Conservation (phyloP, 805 yeast genomes). For the Myxozyma vanderwaltii region DNA sequence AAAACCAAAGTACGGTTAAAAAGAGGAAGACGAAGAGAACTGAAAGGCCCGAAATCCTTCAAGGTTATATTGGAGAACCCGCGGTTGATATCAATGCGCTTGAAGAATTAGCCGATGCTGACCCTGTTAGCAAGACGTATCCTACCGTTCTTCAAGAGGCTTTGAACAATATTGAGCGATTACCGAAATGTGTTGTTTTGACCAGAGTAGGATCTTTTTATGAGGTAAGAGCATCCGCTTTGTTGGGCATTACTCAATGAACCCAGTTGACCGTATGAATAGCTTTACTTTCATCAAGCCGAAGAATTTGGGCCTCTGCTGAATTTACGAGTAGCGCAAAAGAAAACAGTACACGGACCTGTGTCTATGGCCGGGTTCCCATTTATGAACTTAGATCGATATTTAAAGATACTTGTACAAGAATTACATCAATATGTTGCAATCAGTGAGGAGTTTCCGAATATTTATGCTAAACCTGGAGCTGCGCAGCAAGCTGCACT, state of each 20-base stretch:
- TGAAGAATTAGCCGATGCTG: neutral
- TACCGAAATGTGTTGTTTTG: constrained; percentile 59
- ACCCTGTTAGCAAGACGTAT: constrained; percentile 13
- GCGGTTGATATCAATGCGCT: constrained; percentile 11
- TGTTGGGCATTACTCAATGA: neutral
- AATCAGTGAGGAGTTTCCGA: constrained; percentile 66
- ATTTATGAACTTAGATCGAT: constrained; percentile 64
- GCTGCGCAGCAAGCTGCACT: constrained; percentile 24
- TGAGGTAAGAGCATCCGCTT: constrained; percentile 48
- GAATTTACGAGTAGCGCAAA: constrained; percentile 69
- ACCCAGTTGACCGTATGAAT: constrained; percentile 30
- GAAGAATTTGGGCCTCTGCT: constrained; percentile 66
- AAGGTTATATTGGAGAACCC: constrained; percentile 7
- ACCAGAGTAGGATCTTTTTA: constrained; percentile 87
- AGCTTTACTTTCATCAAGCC: constrained; percentile 86
- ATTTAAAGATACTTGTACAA: constrained; percentile 71
- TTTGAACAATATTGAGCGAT: constrained; percentile 48
- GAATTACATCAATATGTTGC: constrained; percentile 74
- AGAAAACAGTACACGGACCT: constrained; percentile 45
- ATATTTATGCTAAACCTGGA: constrained; percentile 8
- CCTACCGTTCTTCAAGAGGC: constrained; percentile 35
- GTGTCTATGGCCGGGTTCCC: constrained; percentile 93
- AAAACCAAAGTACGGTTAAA: neutral
- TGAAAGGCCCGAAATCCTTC: neutral
- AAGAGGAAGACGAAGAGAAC: neutral